Evolutionary conservation across 2,329 filamentous ascomycete genomes (phyloP), one percentile per base, ranked within the genome.

Genomic region (Colletotrichum tofieldiae): DNA sequence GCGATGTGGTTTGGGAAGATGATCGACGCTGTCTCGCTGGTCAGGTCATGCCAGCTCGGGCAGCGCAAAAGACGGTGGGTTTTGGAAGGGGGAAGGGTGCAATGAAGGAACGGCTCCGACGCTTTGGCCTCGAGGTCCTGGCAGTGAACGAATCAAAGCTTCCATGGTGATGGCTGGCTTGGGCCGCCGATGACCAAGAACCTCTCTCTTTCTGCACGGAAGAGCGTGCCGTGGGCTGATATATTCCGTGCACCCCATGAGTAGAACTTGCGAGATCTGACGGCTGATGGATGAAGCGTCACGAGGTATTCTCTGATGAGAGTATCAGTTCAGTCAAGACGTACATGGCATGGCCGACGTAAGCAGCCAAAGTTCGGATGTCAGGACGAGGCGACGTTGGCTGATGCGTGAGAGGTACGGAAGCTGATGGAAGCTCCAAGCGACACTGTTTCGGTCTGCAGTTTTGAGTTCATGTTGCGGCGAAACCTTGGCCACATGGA

Each of bases 381-480:
- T 65, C 60, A 60, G 54, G 60, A 49, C 51, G 20, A 63, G 52
- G 37, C 70, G 26, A 54, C 18, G 14, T 55, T 70, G 35, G 54
- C 54, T 41, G 52, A 70, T 55, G 37, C 55, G 37, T 59, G 45
- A 54, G 18, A 64, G 58, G 59, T 20, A 41, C 59, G 20, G 51
- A 43, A 41, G 59, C 41, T 20, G 32, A 39, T 32, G 16, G 47
- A 69, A 45, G 54, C n/a, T 39, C 14, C n/a, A 35, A 54, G 43
- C 41, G 23, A 39, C 32, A 59, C 35, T 29, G 69, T 72, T 69
- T 66, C 65, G 43, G 59, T 55, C 65, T 60, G 69, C 45, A 60
- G 65, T 45, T 59, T 64, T 35, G 60, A 23, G 65, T 60, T 59
- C 39, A 37, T 58, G 65, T 69, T 65, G 70, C 59, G 47, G 65